Conservation (phyloP, 176 grass and related monocot species). For the Olyra latifolia region DNA sequence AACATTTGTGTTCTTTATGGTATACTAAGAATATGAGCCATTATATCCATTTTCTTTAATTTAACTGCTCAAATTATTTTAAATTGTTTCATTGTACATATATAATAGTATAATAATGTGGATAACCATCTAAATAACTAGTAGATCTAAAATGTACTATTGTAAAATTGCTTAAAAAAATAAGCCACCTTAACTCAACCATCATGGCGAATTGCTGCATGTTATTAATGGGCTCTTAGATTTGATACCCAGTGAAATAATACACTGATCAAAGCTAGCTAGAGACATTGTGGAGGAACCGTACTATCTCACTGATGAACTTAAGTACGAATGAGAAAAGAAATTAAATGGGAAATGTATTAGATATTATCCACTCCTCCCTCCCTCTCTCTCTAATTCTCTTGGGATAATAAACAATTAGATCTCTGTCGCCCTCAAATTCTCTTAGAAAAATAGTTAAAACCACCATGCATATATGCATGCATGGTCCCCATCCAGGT, state of each 20-base stretch:
- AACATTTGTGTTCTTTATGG: too few species aligned
- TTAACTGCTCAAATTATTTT: too few species aligned
- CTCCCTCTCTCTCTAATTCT: neutral
- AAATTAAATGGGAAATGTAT: constrained; percentile 5
- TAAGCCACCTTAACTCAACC: neutral
- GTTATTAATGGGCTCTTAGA: neutral
- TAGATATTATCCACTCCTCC: constrained; percentile 32
- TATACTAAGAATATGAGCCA: too few species aligned
- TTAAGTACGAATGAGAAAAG: too few species aligned
- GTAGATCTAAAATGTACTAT: too few species aligned
- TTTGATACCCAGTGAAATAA: neutral
- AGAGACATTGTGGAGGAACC: neutral
- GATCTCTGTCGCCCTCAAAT: neutral
- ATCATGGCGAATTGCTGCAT: neutral
- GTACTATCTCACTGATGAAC: constrained; percentile 3
- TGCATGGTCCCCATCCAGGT: constrained; percentile 37
- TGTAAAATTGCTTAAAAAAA: too few species aligned
- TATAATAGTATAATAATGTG: too few species aligned
- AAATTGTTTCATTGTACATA: too few species aligned
- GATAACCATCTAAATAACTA: too few species aligned
- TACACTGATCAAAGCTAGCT: neutral
- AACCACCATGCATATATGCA: neutral
- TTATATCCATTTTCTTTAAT: too few species aligned
- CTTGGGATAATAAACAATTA: constrained; percentile 17
- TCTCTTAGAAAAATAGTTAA: constrained; percentile 15